Evolutionary conservation across 352 stramenopile genomes (phyloP).

Genomic region (Saprolegnia parasitica): DNA sequence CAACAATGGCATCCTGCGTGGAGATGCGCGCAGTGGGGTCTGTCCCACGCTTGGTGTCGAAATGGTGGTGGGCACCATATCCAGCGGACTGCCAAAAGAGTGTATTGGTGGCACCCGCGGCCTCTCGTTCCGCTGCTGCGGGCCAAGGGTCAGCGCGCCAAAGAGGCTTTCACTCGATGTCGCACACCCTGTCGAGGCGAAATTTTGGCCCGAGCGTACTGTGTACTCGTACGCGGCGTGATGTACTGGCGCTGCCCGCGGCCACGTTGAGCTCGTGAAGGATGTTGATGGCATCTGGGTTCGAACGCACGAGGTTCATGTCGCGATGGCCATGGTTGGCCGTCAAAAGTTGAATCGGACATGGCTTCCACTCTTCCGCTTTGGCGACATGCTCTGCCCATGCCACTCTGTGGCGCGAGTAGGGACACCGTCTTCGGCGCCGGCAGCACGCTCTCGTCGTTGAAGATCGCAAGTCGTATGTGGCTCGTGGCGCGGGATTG

Average conservation of each 20-base stretch:
- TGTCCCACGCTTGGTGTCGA: not conserved
- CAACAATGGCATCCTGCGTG: too few species aligned
- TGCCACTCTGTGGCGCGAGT: too few species aligned
- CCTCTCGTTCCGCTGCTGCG: too few species aligned
- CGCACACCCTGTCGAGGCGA: not conserved
- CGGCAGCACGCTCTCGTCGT: too few species aligned
- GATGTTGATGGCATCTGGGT: slow-evolving; percentile 1
- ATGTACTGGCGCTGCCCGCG: too few species aligned
- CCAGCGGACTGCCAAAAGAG: too few species aligned
- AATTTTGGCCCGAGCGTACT: not conserved
- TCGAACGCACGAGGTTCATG: not conserved
- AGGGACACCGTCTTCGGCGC: too few species aligned
- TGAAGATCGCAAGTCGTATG: too few species aligned
- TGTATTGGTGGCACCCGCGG: too few species aligned
- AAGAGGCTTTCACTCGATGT: not conserved
- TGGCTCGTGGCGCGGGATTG: too few species aligned
- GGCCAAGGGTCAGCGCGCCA: not conserved
- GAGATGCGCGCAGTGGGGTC: not conserved
- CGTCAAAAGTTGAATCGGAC: not conserved
- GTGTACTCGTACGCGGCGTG: not conserved
- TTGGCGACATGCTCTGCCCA: not conserved
- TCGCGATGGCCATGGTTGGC: not conserved
- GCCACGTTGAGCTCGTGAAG: not conserved
- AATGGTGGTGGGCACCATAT: too few species aligned
- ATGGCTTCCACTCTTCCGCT: not conserved